Conservation (phyloP, 306 rosid species). For the Echinosophora koreensis region DNA sequence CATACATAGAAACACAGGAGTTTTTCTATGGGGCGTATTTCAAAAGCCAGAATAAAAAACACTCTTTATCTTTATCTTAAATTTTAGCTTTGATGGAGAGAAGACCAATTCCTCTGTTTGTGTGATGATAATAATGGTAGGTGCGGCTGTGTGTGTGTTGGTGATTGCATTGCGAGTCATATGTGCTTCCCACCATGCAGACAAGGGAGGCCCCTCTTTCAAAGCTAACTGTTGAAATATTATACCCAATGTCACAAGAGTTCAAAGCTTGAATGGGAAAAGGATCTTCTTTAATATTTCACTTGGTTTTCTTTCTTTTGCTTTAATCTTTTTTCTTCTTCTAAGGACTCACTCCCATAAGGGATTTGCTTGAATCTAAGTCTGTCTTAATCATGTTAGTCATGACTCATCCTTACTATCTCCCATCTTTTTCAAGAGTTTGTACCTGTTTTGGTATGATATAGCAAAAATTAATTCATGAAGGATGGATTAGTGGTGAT, state of each 20-base stretch:
- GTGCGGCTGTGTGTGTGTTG: conserved; percentile 54
- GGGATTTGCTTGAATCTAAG: conserved; percentile 45
- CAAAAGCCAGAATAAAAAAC: background rate
- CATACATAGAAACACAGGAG: background rate
- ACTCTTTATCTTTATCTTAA: conserved; percentile 2
- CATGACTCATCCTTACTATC: conserved; percentile 31
- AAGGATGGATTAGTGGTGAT: background rate
- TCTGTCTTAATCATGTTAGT: conserved; percentile 50
- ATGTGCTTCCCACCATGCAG: conserved; percentile 78
- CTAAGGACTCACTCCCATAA: conserved; percentile 3
- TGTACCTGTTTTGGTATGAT: conserved; percentile 24
- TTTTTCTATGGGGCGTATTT: background rate
- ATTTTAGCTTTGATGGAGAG: conserved; percentile 38
- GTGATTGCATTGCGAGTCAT: conserved; percentile 71
- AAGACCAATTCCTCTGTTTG: conserved; percentile 45
- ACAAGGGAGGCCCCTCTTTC: conserved; percentile 70
- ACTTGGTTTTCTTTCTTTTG: conserved; percentile 9
- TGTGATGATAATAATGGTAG: conserved; percentile 55
- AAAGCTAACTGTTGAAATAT: conserved; percentile 64
- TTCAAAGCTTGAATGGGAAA: conserved; percentile 59
- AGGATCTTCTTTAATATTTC: conserved; percentile 17
- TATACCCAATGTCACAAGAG: conserved; percentile 43
- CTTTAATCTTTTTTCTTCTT: conserved; percentile 13
- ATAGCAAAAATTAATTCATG: conserved; percentile 20
- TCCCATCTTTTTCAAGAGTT: conserved; percentile 23